Evolutionary conservation across 2,329 filamentous ascomycete species (phyloP).

Genomic region (Pseudogymnoascus sp.): DNA sequence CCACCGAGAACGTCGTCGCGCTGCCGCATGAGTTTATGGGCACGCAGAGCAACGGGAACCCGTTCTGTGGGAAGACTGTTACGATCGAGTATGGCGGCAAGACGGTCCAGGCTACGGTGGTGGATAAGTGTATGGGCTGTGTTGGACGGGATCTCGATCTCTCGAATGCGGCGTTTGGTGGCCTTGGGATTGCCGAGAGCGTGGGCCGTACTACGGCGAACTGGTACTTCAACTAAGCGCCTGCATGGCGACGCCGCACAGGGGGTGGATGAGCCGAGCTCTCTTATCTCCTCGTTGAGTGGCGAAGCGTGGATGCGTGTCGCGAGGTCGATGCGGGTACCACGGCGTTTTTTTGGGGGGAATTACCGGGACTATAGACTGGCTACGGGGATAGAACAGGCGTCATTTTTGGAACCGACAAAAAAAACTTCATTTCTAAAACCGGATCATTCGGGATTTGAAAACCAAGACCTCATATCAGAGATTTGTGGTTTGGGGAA

Average conservation of each 20-base stretch:
- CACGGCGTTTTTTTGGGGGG: neutral
- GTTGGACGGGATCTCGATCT: constrained; percentile 48
- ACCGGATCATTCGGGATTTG: neutral
- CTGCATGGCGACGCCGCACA: neutral
- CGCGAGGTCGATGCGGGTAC: neutral
- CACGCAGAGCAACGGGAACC: constrained; percentile 54
- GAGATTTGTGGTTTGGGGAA: too few relatives aligned
- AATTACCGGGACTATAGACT: neutral
- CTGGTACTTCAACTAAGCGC: constrained; percentile 39
- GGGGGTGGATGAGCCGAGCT: neutral
- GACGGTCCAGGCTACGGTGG: constrained; percentile 49
- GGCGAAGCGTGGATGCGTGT: neutral
- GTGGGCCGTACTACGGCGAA: constrained; percentile 35
- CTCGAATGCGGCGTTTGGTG: constrained; percentile 46
- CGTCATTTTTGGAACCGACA: neutral
- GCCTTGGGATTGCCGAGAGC: constrained; percentile 40
- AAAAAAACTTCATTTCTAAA: neutral
- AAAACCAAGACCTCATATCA: neutral
- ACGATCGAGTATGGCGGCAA: constrained; percentile 54
- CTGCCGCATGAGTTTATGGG: constrained; percentile 60
- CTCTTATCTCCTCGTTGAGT: neutral
- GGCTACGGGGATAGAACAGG: neutral
- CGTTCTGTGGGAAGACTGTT: constrained; percentile 62
- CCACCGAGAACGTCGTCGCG: constrained; percentile 56
- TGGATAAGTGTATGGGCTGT: constrained; percentile 73